Percentiles rank a stretch among this genome's conserved stretches.
Evolutionary conservation across 2,329 filamentous ascomycete species (phyloP).

Genomic region (Aspergillus piperis): DNA sequence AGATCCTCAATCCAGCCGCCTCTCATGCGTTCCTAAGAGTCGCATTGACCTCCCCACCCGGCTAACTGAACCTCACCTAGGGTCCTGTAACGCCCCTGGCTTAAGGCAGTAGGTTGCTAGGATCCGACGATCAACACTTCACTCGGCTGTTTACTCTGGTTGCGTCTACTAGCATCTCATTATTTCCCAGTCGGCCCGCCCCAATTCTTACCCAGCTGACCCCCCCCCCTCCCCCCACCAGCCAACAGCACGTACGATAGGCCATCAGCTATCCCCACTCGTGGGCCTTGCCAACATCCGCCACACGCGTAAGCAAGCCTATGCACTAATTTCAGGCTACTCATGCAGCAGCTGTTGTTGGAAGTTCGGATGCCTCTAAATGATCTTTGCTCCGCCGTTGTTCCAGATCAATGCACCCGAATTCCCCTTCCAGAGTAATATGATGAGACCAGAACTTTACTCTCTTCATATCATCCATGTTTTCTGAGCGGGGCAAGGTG

Average conservation of each 20-base stretch:
- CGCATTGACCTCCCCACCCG: background rate
- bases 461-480: too few relatives aligned
- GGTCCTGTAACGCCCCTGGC: background rate
- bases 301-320: background rate
- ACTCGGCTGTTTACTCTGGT: background rate
- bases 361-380: background rate
- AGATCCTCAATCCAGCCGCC: background rate
- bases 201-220: background rate
- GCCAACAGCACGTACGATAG: background rate
- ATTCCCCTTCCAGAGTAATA: too few relatives aligned
- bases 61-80: background rate
- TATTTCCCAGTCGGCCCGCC: background rate
- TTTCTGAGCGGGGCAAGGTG: too few relatives aligned
- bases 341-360: background rate
- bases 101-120: background rate
- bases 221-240: too few relatives aligned
- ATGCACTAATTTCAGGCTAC: background rate
- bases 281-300: background rate
- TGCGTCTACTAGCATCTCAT: background rate
- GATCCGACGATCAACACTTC: background rate
- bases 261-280: background rate
- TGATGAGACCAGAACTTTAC: too few relatives aligned
- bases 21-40: background rate
- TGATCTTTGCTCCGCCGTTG: rapidly evolving
- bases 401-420: too few relatives aligned